Conservation (phyloP, 306 rosid genomes). For the Inga leiocalycina region DNA sequence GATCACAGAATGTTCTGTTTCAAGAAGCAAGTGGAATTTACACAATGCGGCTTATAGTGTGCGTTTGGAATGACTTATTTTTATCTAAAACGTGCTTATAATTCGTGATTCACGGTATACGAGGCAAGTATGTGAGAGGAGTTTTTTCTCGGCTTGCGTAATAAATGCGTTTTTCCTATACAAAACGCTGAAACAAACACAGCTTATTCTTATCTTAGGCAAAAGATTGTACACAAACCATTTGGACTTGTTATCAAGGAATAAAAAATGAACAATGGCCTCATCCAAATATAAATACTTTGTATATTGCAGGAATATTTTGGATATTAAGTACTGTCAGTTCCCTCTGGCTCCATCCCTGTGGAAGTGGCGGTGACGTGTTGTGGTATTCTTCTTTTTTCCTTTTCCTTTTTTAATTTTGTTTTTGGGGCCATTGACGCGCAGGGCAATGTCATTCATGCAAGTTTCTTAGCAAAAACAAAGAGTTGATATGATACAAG, state of each 20-base stretch:
- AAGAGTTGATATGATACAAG: slow-evolving; percentile 16
- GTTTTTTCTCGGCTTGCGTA: too few species aligned
- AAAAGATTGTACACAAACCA: slow-evolving; percentile 1
- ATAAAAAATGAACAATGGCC: background rate
- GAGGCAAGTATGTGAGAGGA: too few species aligned
- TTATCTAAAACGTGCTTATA: too few species aligned
- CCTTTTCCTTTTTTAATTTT: too few species aligned
- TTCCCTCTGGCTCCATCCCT: background rate
- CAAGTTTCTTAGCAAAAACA: background rate
- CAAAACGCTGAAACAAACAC: too few species aligned
- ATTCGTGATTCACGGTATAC: too few species aligned
- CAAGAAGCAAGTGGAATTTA: slow-evolving; percentile 7
- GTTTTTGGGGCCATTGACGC: background rate
- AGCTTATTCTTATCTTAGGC: background rate
- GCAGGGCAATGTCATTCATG: background rate
- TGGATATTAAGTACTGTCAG: background rate
- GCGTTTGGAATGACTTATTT: too few species aligned
- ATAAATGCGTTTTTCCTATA: too few species aligned
- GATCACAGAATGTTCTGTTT: background rate
- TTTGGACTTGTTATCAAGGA: background rate
- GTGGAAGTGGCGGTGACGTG: background rate
- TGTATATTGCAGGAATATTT: slow-evolving; percentile 1
- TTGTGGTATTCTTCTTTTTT: background rate
- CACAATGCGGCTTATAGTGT: background rate
- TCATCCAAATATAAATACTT: background rate